Percentiles rank a stretch among this genome's conserved stretches.
These are phyloP conservation scores for Acanthamoeba castellanii DNA, from an alignment of 208 protist species.

Conservation along the genomic window DNA sequence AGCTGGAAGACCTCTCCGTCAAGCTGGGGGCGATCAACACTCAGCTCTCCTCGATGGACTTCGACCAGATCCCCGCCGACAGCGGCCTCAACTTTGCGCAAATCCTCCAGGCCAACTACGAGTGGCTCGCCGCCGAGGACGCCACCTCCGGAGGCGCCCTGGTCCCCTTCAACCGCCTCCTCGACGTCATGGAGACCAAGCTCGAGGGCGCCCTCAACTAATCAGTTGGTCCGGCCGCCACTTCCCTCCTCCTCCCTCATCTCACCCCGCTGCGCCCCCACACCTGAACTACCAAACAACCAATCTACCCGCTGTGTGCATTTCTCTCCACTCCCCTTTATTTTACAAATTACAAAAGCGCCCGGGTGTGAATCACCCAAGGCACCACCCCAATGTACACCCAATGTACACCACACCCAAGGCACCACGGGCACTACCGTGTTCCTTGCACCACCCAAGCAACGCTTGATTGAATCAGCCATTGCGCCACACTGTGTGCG, in stretches of 20 bases:
- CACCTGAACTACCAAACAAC: too few relatives aligned
- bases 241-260: too few relatives aligned
- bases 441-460: too few relatives aligned
- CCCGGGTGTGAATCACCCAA: too few relatives aligned
- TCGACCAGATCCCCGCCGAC: constrained; percentile 12
- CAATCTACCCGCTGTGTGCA: too few relatives aligned
- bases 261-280: background rate
- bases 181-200: constrained; percentile 37
- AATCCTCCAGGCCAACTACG: constrained; percentile 29
- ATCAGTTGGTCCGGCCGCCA: background rate
- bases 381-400: too few relatives aligned
- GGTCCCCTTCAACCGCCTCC: constrained; percentile 6
- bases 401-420: too few relatives aligned
- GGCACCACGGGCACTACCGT: too few relatives aligned
- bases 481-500: too few relatives aligned
- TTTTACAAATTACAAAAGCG: too few relatives aligned
- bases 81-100: constrained; percentile 38
- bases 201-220: background rate
- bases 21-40: constrained; percentile 46
- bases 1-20: constrained; percentile 16
- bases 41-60: background rate
- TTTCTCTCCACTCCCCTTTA: too few relatives aligned
- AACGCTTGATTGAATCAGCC: too few relatives aligned
- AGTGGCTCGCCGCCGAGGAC: constrained; percentile 35
- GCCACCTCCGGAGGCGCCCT: background rate